Base-by-base conservation (phyloP, 1,284 basidiomycete genomes). In the Rhodotorula sp. region DNA sequence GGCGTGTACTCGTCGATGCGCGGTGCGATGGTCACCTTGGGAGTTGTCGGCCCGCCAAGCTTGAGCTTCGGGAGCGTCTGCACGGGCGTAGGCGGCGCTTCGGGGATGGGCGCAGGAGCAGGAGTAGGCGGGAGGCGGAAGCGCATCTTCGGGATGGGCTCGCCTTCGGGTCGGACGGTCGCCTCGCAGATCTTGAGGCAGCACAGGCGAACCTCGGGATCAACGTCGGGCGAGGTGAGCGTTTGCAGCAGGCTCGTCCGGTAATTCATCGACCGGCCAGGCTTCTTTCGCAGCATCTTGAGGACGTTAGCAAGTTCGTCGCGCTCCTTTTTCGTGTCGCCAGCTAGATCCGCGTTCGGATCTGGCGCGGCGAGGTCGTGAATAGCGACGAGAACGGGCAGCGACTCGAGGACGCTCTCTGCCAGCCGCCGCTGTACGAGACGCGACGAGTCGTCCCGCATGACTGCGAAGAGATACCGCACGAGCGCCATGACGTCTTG, bases 171-270 rank as follows among this genome's bases (percentile, higher is more conserved):
- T 61, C 89, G 87, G 74, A 95, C 90, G 59, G 95, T 86, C 32
- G 97, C 84, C 78, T 98, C 95, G 19, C 91, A 92, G 17, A 97
- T 83, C 81, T 98, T 98, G 76, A 99, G 84, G 59, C 97, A 82
- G 71, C 90, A 91, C 86, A 92, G 91, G 48, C 94, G 89, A 56
- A 94, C 90, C 81, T 95, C 91, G 74, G 89, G 84, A 79, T 98
- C 94, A 57, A 87, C 85, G 60, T 88, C 85, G 0, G 88, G 84
- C 75, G 81, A 92, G 91, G 91, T 82, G 65, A 87, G 86, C 64
- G 92, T 88, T 10, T 90, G 87, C 84, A 93, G 87, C 67, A 94
- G 81, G 74, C 87, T 88, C 78, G 92, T 89, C 46, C 92, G 84
- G 66, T 93, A 81, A 51, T 86, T 85, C 76, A 90, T 88, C 75